Conservation (phyloP, 2,329 filamentous ascomycete species). For the Claviceps maximensis region DNA sequence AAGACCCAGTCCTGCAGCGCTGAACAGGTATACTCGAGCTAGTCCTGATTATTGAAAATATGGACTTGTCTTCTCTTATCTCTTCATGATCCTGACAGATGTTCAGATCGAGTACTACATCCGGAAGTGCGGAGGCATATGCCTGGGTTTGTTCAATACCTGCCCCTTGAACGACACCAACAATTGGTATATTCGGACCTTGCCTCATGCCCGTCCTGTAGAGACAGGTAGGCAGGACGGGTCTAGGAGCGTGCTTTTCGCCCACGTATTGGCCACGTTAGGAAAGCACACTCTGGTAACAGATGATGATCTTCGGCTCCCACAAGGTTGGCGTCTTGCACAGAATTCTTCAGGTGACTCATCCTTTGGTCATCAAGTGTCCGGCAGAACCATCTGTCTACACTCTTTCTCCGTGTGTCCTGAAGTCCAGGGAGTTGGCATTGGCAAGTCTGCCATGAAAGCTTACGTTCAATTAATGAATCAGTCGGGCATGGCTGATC, state of each 20-base stretch:
- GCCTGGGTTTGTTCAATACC: slow-evolving; percentile 67
- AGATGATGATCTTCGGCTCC: slow-evolving; percentile 53
- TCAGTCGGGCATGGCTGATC: slow-evolving; percentile 54
- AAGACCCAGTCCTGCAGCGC: slow-evolving; percentile 33
- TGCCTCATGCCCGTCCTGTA: slow-evolving; percentile 36
- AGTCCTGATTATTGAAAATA: background rate
- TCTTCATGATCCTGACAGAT: background rate
- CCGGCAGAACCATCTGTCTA: slow-evolving; percentile 61
- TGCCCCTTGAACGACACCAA: slow-evolving; percentile 32
- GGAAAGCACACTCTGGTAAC: slow-evolving; percentile 45
- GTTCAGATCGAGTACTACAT: slow-evolving; percentile 14
- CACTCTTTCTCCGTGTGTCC: slow-evolving; percentile 75
- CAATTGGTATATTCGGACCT: slow-evolving; percentile 38
- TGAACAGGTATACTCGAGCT: slow-evolving; percentile 33
- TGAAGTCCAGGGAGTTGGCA: slow-evolving; percentile 57
- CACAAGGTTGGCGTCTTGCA: slow-evolving; percentile 50
- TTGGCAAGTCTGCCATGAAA: slow-evolving; percentile 56
- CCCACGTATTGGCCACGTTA: slow-evolving; percentile 65
- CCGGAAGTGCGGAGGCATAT: slow-evolving; percentile 42
- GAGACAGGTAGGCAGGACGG: slow-evolving; percentile 30
- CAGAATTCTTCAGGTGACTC: slow-evolving; percentile 26
- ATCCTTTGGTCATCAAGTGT: slow-evolving; percentile 51
- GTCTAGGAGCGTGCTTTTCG: slow-evolving; percentile 48
- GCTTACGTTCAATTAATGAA: slow-evolving; percentile 48
- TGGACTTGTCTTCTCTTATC: background rate